phyloP scores from a whole-genome alignment of 2,329 filamentous ascomycete genomes.

The Geoglossum cookeanum region DNA sequence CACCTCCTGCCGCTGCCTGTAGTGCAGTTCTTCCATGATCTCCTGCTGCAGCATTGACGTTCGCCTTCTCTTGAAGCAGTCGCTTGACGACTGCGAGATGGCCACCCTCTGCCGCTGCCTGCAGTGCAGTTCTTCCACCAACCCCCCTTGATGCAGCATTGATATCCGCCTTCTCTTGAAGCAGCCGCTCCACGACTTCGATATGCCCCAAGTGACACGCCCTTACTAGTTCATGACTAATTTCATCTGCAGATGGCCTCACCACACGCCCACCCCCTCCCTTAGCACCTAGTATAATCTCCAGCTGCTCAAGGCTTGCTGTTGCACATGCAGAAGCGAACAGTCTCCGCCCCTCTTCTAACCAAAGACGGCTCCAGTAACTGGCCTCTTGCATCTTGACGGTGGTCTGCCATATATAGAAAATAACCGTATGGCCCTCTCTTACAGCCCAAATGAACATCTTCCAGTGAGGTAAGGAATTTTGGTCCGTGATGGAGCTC shows the following conservation, averaged over 20 bases:
- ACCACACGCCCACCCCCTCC: not conserved
- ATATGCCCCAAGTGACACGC: constrained; percentile 3
- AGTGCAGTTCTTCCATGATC: not conserved
- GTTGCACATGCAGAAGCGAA: constrained; percentile 9
- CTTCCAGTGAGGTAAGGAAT: constrained; percentile 9
- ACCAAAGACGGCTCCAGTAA: constrained; percentile 11
- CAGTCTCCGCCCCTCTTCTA: constrained; percentile 8
- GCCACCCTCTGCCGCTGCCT: too few species aligned
- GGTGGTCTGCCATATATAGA: constrained; percentile 8
- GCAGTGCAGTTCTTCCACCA: not conserved
- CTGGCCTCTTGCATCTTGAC: constrained; percentile 4
- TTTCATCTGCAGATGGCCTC: constrained; percentile 7
- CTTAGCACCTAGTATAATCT: constrained; percentile 6
- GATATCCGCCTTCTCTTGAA: not conserved
- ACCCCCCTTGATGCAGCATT: too few species aligned
- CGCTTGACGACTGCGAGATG: too few species aligned
- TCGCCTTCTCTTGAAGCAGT: not conserved
- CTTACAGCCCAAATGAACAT: constrained; percentile 11
- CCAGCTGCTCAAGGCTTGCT: constrained; percentile 9
- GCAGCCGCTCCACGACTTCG: too few species aligned
- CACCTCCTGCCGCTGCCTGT: not conserved
- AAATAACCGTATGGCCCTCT: constrained; percentile 9
- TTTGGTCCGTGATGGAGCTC: constrained; percentile 6
- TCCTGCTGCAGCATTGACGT: not conserved
- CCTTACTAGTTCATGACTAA: not conserved